Percentiles rank a stretch among this genome's conserved stretches.
phyloP scores from a whole-genome alignment of 2,329 filamentous ascomycete genomes.

The Alternaria gansuensis region DNA sequence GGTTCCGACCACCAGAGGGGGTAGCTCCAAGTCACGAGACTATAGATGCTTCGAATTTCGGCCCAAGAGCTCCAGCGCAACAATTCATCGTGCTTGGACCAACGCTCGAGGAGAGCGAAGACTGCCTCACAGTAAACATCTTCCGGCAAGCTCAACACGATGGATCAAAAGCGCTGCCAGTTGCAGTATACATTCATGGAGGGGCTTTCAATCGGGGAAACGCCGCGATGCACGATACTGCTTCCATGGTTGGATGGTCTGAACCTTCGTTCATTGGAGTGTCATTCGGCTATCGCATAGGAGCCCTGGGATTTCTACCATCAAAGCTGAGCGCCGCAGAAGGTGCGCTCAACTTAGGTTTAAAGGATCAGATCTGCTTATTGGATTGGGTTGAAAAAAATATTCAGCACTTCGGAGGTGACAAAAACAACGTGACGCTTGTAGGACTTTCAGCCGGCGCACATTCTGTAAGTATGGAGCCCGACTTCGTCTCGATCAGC shows the following conservation, averaged over 20 bases:
- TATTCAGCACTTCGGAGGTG: slow-evolving; percentile 43
- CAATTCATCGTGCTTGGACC: slow-evolving; percentile 27
- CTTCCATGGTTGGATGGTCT: slow-evolving; percentile 66
- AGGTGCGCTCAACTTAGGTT: slow-evolving; percentile 33
- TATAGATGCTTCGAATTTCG: slow-evolving; percentile 30
- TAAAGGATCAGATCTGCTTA: slow-evolving; percentile 35
- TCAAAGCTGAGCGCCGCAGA: slow-evolving; percentile 43
- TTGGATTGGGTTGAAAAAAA: slow-evolving; percentile 59
- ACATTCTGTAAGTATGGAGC: slow-evolving; percentile 24
- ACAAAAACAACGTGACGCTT: slow-evolving; percentile 36
- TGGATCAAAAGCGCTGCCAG: slow-evolving; percentile 21
- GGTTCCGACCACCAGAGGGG: slow-evolving; percentile 33
- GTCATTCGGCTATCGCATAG: slow-evolving; percentile 37
- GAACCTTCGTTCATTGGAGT: slow-evolving; percentile 64
- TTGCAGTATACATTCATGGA: slow-evolving; percentile 67
- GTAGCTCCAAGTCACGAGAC: slow-evolving; percentile 18
- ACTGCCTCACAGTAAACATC: slow-evolving; percentile 37
- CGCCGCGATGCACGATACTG: slow-evolving; percentile 64
- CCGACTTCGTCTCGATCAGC: not conserved
- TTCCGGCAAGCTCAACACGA: slow-evolving; percentile 23
- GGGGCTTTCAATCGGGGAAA: slow-evolving; percentile 64
- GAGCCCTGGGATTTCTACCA: slow-evolving; percentile 24
- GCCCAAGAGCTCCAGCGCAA: slow-evolving; percentile 31
- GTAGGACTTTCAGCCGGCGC: slow-evolving; percentile 38
- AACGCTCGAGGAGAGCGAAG: slow-evolving; percentile 29